phyloP scores from a whole-genome alignment of 2,329 filamentous ascomycete genomes.

The Fusarium secorum region DNA sequence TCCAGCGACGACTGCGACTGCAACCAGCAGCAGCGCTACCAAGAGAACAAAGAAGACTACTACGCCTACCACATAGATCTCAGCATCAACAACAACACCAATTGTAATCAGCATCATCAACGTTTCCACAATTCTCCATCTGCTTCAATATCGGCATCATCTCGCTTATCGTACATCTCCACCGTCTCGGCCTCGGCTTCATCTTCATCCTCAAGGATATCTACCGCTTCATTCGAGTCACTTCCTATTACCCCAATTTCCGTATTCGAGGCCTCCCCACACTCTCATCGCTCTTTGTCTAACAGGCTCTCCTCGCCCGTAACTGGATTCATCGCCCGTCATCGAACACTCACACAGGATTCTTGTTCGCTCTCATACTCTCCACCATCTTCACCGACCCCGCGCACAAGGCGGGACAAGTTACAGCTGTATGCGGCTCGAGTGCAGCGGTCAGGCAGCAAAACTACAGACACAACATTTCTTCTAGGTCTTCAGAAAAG shows the following conservation, averaged over 20 bases:
- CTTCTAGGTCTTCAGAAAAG: slow-evolving; percentile 33
- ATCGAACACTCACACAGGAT: slow-evolving; percentile 33
- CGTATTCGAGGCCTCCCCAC: slow-evolving; percentile 20
- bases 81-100: slow-evolving; percentile 20
- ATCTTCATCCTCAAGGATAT: slow-evolving; percentile 33
- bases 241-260: slow-evolving; percentile 33
- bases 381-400: slow-evolving; percentile 42
- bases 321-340: slow-evolving; percentile 22
- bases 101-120: slow-evolving; percentile 39
- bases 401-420: slow-evolving; percentile 55
- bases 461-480: slow-evolving; percentile 39
- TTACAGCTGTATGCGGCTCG: slow-evolving; percentile 60
- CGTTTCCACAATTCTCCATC: slow-evolving; percentile 40
- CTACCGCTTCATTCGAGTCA: slow-evolving; percentile 34
- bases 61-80: slow-evolving; percentile 21
- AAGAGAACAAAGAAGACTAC: slow-evolving; percentile 10
- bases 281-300: slow-evolving; percentile 17
- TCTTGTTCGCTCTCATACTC: slow-evolving; percentile 34
- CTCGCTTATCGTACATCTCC: slow-evolving; percentile 41
- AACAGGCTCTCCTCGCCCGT: slow-evolving; percentile 27
- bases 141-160: slow-evolving; percentile 35
- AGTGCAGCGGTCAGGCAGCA: slow-evolving; percentile 54
- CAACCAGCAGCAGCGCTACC: slow-evolving; percentile 5
- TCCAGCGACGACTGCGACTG: slow-evolving; percentile 16
- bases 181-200: slow-evolving; percentile 30